Conservation (phyloP, 2,329 filamentous ascomycete species). For the Stagonosporopsis rhizophila region DNA sequence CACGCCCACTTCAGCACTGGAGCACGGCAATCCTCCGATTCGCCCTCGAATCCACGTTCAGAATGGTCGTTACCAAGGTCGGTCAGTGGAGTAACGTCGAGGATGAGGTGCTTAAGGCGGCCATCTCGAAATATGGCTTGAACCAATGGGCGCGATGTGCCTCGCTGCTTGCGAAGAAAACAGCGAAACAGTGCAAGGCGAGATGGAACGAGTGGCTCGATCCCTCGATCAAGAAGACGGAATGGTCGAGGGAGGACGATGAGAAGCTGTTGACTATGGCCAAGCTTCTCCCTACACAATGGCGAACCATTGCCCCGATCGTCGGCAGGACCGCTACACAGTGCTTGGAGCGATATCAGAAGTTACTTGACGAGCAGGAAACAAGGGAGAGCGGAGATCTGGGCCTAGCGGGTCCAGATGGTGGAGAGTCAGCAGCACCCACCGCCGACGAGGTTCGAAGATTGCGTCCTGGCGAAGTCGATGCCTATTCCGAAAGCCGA, state of each 20-base stretch:
- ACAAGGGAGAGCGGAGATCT: conserved; percentile 82
- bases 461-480: conserved; percentile 88
- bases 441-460: conserved; percentile 91
- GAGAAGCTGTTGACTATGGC: conserved; percentile 96
- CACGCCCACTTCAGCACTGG: conserved; percentile 20
- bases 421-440: conserved; percentile 85
- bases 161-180: conserved; percentile 94
- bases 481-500: conserved; percentile 97
- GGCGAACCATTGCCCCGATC: conserved; percentile 96
- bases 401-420: conserved; percentile 82
- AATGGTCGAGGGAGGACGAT: conserved; percentile 98
- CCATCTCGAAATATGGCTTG: conserved; percentile 53
- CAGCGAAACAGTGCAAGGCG: conserved; percentile 98
- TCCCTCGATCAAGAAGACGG: conserved; percentile 96
- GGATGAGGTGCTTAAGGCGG: conserved; percentile 96
- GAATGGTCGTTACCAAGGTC: conserved; percentile 71
- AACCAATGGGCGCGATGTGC: conserved; percentile 96
- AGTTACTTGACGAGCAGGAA: conserved; percentile 94
- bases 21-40: neutral
- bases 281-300: conserved; percentile 98
- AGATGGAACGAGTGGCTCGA: conserved; percentile 99
- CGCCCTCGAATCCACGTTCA: conserved; percentile 16
- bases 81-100: conserved; percentile 75
- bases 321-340: conserved; percentile 96
- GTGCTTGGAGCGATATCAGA: conserved; percentile 96